These are phyloP conservation scores for Lophium mytilinum DNA, from an alignment of 495 filamentous ascomycete genomes.

Conservation along the genomic window DNA sequence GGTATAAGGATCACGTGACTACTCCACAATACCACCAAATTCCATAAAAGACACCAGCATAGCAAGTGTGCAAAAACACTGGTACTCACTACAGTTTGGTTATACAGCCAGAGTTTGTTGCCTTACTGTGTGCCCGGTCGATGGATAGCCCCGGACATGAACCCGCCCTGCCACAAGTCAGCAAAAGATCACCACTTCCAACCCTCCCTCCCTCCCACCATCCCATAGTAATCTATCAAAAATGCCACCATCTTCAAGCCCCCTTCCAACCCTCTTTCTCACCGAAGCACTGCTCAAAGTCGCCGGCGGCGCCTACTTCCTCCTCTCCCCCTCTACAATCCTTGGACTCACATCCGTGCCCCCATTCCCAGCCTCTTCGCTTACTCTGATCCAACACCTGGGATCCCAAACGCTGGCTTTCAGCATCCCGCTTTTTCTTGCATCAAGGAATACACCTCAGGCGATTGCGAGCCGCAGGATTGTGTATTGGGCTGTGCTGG, in stretches of 20 bases:
- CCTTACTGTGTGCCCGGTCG: no score
- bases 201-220: background rate
- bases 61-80: no score
- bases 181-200: no score
- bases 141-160: no score
- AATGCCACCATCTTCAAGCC: background rate
- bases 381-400: slow-evolving; percentile 2
- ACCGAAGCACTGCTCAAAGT: slow-evolving; percentile 12
- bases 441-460: background rate
- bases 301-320: slow-evolving; percentile 11
- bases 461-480: slow-evolving; percentile 1
- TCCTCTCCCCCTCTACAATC: slow-evolving; percentile 6
- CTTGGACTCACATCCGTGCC: background rate
- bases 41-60: no score
- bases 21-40: no score
- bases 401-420: slow-evolving; percentile 13
- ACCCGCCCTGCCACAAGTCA: no score
- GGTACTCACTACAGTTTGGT: no score
- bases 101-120: no score
- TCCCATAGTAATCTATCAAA: background rate
- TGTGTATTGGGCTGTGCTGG: slow-evolving; percentile 9
- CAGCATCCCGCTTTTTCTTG: slow-evolving; percentile 13
- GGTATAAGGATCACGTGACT: no score
- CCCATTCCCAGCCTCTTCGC: slow-evolving; percentile 1
- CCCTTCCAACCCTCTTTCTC: slow-evolving; percentile 10